These are phyloP conservation scores for Lophium mytilinum DNA, from an alignment of 495 filamentous ascomycete species.

Conservation along the genomic window DNA sequence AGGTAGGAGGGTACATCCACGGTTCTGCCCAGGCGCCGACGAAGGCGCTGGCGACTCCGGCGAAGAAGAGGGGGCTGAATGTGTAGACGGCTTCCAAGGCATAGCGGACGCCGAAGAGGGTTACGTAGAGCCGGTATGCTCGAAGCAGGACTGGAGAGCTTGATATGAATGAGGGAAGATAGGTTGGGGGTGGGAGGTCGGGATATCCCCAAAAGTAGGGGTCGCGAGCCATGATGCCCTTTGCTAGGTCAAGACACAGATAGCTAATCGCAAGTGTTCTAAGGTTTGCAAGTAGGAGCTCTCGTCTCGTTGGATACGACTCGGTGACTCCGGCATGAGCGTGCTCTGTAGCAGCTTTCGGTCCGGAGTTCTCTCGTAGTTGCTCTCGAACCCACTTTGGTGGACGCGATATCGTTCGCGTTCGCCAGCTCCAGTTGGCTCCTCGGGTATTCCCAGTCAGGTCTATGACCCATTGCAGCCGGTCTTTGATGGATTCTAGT, in stretches of 20 bases:
- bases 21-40: slow-evolving; percentile 30
- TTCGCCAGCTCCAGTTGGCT: slow-evolving; percentile 71
- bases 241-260: slow-evolving; percentile 57
- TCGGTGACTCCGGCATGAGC: slow-evolving; percentile 12
- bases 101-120: slow-evolving; percentile 42
- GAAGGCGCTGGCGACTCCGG: slow-evolving; percentile 43
- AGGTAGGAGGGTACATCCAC: slow-evolving; percentile 51
- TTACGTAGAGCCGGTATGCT: slow-evolving; percentile 44
- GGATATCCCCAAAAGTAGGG: slow-evolving; percentile 59
- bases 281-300: slow-evolving; percentile 43
- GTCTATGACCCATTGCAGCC: slow-evolving; percentile 65
- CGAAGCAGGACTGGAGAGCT: slow-evolving; percentile 33
- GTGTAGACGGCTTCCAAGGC: slow-evolving; percentile 49
- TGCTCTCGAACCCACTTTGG: slow-evolving; percentile 43
- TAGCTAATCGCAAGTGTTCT: slow-evolving; percentile 45
- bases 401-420: slow-evolving; percentile 50
- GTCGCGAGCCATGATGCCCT: slow-evolving; percentile 59
- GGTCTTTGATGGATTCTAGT: slow-evolving; percentile 43
- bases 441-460: slow-evolving; percentile 62
- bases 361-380: slow-evolving; percentile 28
- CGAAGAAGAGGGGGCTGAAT: slow-evolving; percentile 49
- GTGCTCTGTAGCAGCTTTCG: slow-evolving; percentile 13
- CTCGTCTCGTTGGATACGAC: slow-evolving; percentile 34
- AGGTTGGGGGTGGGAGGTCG: slow-evolving; percentile 39
- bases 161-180: slow-evolving; percentile 36